Evolutionary conservation across 1,284 basidiomycete genomes (phyloP).

Genomic region (Vanrija pseudolonga): DNA sequence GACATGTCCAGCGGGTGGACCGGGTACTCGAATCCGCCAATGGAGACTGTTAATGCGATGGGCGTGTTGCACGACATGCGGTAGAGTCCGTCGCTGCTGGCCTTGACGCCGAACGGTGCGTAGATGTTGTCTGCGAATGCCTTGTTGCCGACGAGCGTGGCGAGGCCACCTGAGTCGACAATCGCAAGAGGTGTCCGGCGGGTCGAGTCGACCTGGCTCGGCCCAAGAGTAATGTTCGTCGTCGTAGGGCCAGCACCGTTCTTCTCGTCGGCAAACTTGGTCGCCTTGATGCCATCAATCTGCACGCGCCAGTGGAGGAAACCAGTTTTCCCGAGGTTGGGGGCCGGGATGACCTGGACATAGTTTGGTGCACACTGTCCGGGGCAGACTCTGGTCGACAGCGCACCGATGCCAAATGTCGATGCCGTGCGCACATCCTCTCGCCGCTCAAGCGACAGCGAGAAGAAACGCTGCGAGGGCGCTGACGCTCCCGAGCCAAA

Average conservation of each 20-base stretch:
- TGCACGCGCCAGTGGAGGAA: constrained; percentile 43
- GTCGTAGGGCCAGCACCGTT: constrained; percentile 23
- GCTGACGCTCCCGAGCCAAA: constrained; percentile 45
- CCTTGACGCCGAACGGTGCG: constrained; percentile 29
- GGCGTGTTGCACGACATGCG: constrained; percentile 45
- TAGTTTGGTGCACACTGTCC: constrained; percentile 36
- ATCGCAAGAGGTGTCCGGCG: constrained; percentile 38
- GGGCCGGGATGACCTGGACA: constrained; percentile 39
- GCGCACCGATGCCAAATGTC: constrained; percentile 38
- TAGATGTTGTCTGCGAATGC: constrained; percentile 41
- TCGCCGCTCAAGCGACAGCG: constrained; percentile 40
- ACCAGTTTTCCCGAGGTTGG: constrained; percentile 37
- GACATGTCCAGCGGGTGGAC: constrained; percentile 49
- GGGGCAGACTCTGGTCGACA: constrained; percentile 32
- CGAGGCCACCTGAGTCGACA: constrained; percentile 46
- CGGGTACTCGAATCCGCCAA: constrained; percentile 34
- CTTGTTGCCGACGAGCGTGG: constrained; percentile 36
- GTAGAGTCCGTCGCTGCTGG: constrained; percentile 37
- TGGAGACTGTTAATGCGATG: constrained; percentile 39
- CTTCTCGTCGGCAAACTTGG: constrained; percentile 25
- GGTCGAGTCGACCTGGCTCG: constrained; percentile 24
- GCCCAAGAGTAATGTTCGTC: constrained; percentile 24
- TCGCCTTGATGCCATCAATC: constrained; percentile 26
- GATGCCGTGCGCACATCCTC: constrained; percentile 45
- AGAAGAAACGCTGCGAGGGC: constrained; percentile 41